Percentiles rank a stretch among this genome's conserved stretches.
phyloP scores from a whole-genome alignment of 176 grass and related monocot genomes.

The Guadua angustifolia region DNA sequence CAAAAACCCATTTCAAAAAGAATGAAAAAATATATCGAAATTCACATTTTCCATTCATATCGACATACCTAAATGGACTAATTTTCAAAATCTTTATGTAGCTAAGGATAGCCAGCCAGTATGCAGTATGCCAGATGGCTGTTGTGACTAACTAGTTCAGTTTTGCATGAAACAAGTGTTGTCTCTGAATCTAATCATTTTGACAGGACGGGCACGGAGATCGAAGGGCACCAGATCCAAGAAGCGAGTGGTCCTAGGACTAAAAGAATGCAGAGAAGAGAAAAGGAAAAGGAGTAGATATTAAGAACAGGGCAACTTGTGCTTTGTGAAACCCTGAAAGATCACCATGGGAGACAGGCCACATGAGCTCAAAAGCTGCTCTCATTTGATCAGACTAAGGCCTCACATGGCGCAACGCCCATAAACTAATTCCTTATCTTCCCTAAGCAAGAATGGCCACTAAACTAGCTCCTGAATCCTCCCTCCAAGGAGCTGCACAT shows the following conservation, averaged over 20 bases:
- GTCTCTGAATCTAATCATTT: slow-evolving; percentile 50
- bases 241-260: slow-evolving; percentile 41
- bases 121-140: not conserved
- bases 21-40: not conserved
- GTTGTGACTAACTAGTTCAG: not conserved
- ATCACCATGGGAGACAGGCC: slow-evolving; percentile 52
- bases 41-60: not conserved
- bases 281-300: not conserved
- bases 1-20: not conserved
- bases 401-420: slow-evolving; percentile 43
- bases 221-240: slow-evolving; percentile 46
- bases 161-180: slow-evolving; percentile 23
- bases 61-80: not conserved
- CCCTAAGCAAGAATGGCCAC: slow-evolving; percentile 21
- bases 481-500: slow-evolving; percentile 54
- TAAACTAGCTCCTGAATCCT: slow-evolving; percentile 42
- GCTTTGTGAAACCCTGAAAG: slow-evolving; percentile 43
- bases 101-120: not conserved
- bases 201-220: slow-evolving; percentile 28
- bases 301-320: slow-evolving; percentile 46
- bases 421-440: slow-evolving; percentile 15
- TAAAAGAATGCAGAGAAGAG: slow-evolving; percentile 12
- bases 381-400: slow-evolving; percentile 40
- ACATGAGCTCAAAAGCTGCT: slow-evolving; percentile 45
- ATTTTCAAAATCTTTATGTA: not conserved